Base-by-base conservation (phyloP, 768 basidiomycete genomes). In the Cubamyces lactineus region DNA sequence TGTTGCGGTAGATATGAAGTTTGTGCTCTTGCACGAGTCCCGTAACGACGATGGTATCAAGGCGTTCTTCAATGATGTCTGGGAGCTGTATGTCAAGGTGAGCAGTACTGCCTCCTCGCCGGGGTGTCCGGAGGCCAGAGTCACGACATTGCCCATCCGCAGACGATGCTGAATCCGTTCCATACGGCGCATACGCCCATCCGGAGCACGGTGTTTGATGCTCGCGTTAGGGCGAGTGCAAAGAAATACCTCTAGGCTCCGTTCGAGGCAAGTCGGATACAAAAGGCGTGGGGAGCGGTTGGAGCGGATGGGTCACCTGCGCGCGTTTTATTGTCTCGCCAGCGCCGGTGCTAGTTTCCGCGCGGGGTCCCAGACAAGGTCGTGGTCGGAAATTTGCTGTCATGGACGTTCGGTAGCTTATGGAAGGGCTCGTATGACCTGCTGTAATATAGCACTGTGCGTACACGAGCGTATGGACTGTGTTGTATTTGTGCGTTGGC, bases 31-130 rank as follows among this genome's bases (percentile, higher is more conserved):
- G 59, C 97, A 98, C 75, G 97, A 98, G 75, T 82, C 82, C 8
- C 96, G 94, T 82, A 98, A 97, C 77, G 96, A 99, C 76, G 97
- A 98, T 52, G 96, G 96, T 5, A 98, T 98, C 74, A 85, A 89
- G 54, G 75, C 82, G 57, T 99, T 99, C 80, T 91, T 99, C 70
- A 86, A 85, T 69, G 97, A 98, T 9, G 88, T 96, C 28, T 99
- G 97, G 96, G 97, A 99, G 81, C 70, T 91, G 68, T 98, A 96
- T 77, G 86, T 96, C 50, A 99, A 99, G 88, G 97, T 95, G 66
- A 66, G 82, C 39, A 8, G 38, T 46, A 42, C 53, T 52, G 28
- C 48, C 28, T 57, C 39, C 26, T 42, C 34, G 5, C 40, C 4
- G 24, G 42, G 50, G 61, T 62, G 53, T 62, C 46, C 55, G 57